A percentile compares a stretch with the other conserved stretches of the same genome.
These are phyloP conservation scores for Colletotrichum tabaci DNA, from an alignment of 2,329 filamentous ascomycete genomes.

Conservation along the genomic window DNA sequence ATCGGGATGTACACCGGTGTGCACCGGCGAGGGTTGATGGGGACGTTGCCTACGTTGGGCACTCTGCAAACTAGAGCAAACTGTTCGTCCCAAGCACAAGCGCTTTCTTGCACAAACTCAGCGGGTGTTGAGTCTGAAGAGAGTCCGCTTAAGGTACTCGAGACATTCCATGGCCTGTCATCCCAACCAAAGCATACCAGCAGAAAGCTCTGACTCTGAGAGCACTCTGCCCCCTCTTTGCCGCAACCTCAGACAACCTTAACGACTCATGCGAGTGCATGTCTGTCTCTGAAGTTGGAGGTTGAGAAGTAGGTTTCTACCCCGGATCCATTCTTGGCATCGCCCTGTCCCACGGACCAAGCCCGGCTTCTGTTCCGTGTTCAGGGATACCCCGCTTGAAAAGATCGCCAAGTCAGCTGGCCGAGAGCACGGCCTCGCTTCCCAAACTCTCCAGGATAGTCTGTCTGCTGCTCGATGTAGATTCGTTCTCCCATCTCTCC, in stretches of 20 bases:
- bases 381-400: constrained; percentile 9
- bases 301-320: constrained; percentile 5
- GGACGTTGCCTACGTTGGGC: background rate
- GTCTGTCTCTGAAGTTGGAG: constrained; percentile 12
- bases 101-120: background rate
- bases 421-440: constrained; percentile 2
- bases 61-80: background rate
- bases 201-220: constrained; percentile 23
- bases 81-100: constrained; percentile 34
- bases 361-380: constrained; percentile 11
- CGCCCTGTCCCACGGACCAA: constrained; percentile 22
- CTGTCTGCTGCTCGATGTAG: background rate
- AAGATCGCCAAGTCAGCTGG: constrained; percentile 18
- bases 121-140: background rate
- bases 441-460: background rate
- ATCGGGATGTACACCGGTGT: background rate
- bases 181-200: constrained; percentile 31
- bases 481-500: background rate
- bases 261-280: constrained; percentile 35
- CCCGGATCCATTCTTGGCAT: constrained; percentile 32
- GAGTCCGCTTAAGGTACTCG: background rate
- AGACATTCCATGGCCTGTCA: constrained; percentile 19
- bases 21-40: constrained; percentile 17
- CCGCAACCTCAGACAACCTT: constrained; percentile 36
- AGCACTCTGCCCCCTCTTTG: constrained; percentile 20